Evolutionary conservation across 495 filamentous ascomycete species (phyloP).

Genomic region (Talaromyces wortmannii): DNA sequence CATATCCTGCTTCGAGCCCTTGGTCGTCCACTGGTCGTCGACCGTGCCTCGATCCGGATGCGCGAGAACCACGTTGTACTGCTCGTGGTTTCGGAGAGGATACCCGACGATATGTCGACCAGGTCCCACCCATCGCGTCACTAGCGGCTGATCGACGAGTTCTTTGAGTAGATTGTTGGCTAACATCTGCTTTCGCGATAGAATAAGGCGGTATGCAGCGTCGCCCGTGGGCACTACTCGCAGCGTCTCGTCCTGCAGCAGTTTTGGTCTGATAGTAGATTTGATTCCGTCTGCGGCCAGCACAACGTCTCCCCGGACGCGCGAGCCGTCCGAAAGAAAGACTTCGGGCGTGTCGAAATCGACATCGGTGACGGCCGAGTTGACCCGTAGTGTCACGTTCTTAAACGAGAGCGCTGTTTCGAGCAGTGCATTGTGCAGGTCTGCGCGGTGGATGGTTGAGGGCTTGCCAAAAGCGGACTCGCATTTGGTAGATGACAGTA

Average conservation of each 20-base stretch:
- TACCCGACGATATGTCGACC: constrained; percentile 36
- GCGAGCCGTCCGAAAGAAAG: constrained; percentile 23
- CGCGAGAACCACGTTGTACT: constrained; percentile 36
- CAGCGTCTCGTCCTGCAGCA: constrained; percentile 18
- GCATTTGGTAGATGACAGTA: constrained; percentile 30
- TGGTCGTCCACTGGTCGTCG: constrained; percentile 37
- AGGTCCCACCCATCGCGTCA: constrained; percentile 38
- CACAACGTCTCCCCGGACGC: constrained; percentile 31
- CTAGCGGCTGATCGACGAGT: constrained; percentile 29
- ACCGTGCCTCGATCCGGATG: constrained; percentile 29
- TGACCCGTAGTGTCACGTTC: constrained; percentile 28
- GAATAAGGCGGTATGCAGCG: constrained; percentile 37
- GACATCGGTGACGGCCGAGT: constrained; percentile 25
- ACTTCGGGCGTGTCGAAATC: constrained; percentile 22
- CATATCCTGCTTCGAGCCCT: constrained; percentile 35
- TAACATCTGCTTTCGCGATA: constrained; percentile 28
- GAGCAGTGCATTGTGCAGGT: constrained; percentile 35
- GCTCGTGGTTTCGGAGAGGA: constrained; percentile 33
- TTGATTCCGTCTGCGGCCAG: constrained; percentile 44
- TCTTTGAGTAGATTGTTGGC: constrained; percentile 24
- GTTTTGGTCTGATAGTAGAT: constrained; percentile 25
- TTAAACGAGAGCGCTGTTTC: constrained; percentile 24
- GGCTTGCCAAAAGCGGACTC: constrained; percentile 37
- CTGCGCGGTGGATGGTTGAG: constrained; percentile 36
- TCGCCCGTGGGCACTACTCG: constrained; percentile 32